Evolutionary conservation across 768 basidiomycete species (phyloP), one percentile per base, ranked within the genome.

Genomic region (Collybia sp.): DNA sequence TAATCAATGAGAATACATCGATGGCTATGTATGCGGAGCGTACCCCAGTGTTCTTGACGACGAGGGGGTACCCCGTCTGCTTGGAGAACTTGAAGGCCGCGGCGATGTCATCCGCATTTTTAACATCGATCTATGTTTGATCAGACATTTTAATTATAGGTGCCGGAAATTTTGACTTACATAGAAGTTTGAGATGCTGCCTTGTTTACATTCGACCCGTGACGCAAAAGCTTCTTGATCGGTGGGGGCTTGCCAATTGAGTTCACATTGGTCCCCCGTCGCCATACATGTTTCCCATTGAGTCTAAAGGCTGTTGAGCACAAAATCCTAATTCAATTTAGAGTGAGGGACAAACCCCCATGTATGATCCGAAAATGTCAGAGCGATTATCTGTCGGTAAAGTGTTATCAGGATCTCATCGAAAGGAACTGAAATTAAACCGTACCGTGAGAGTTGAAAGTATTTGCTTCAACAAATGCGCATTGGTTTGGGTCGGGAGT

Each of bases 281-380:
- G 59, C 45, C 58, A 79, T 76, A 55, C 81, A 83, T 2, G 75
- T 75, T 50, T 79, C 80, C 75, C 75, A 80, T 51, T 81, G 75
- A 0, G 70, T 56, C 47, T 65, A 60, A 19, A 25, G 25, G 8
- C 8, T 25, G 3, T 13, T 37, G 10, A n/a, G 10, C 35, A 18
- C 10, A n/a, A 15, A 13, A 37, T 37, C 6, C 17, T 13, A 13
- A 10, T 37, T 10, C 3, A 18, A 6, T 37, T 3, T 37, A 18
- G 10, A 10, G 10, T 10, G 3, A 37, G n/a, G 8, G 25, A 25
- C 25, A 8, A 3, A 25, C 25, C 25, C 25, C 35, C 17, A 37
- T 37, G 35, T 37, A 37, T 18, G 35, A 3, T 37, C 35, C 35
- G 10, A 37, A 37, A 6, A 37, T 4, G 18, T 51, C 50, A 16